phyloP scores from a whole-genome alignment of 2,329 filamentous ascomycete species.

The Diaporthe eres region DNA sequence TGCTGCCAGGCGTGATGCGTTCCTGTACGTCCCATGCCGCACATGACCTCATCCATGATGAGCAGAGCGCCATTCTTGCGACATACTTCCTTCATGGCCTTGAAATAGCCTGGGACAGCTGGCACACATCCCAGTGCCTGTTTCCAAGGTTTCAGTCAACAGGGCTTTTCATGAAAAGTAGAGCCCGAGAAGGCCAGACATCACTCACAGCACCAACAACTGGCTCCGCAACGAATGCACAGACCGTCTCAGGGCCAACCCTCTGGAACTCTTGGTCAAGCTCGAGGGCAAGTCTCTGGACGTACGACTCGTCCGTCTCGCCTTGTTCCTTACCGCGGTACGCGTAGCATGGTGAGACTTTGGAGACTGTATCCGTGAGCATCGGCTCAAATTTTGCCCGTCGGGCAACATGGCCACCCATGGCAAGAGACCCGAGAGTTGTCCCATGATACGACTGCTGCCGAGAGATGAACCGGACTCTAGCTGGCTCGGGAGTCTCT shows the following conservation, averaged over 20 bases:
- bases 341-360: conserved; percentile 76
- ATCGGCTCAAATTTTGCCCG: conserved; percentile 74
- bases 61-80: conserved; percentile 68
- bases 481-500: conserved; percentile 64
- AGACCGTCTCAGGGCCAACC: conserved; percentile 75
- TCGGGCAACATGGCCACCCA: conserved; percentile 74
- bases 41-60: conserved; percentile 77
- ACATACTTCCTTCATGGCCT: conserved; percentile 67
- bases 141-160: neutral
- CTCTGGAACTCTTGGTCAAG: conserved; percentile 76
- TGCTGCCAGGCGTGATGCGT: conserved; percentile 76
- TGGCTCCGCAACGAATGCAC: conserved; percentile 81
- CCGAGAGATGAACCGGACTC: conserved; percentile 77
- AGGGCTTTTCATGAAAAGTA: neutral
- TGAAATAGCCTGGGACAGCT: conserved; percentile 66
- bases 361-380: conserved; percentile 68
- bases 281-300: conserved; percentile 72
- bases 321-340: conserved; percentile 68
- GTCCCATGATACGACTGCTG: conserved; percentile 80
- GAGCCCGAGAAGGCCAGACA: neutral
- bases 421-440: conserved; percentile 76
- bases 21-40: conserved; percentile 73
- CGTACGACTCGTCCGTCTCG: conserved; percentile 72
- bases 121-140: conserved; percentile 67
- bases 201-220: conserved; percentile 77